Conservation (phyloP, 192 early-diverging fungal species). For the Chytriomyces sp. region DNA sequence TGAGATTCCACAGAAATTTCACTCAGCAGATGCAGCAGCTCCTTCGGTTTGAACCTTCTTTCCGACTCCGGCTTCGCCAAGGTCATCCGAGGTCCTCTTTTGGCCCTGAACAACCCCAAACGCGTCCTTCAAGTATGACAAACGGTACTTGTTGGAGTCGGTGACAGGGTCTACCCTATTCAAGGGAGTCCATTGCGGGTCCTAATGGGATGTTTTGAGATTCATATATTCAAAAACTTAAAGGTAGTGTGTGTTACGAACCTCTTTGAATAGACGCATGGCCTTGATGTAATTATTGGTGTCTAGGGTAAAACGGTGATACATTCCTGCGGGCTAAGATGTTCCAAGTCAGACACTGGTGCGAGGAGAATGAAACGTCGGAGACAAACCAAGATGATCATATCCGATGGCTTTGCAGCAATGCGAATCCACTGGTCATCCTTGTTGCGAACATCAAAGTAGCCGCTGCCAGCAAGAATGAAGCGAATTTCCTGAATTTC, state of each 20-base stretch:
- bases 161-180: conserved; percentile 14
- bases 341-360: neutral
- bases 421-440: conserved; percentile 88
- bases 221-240: too few relatives aligned
- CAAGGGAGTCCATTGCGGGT: conserved; percentile 37
- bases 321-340: conserved; percentile 83
- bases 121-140: conserved; percentile 14
- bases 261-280: conserved; percentile 71
- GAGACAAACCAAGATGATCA: conserved; percentile 77
- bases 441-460: conserved; percentile 68
- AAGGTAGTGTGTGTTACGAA: too few relatives aligned
- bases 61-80: too few relatives aligned
- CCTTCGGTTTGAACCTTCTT: too few relatives aligned
- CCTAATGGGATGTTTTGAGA: too few relatives aligned
- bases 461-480: conserved; percentile 88
- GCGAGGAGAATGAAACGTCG: too few relatives aligned
- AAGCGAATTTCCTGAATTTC: conserved; percentile 96
- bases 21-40: too few relatives aligned
- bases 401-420: conserved; percentile 66
- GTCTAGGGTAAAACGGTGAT: conserved; percentile 95
- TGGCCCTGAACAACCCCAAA: too few relatives aligned
- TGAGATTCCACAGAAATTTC: too few relatives aligned
- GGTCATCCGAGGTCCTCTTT: too few relatives aligned
- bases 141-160: conserved; percentile 20
- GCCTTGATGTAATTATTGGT: conserved; percentile 82